A percentile compares a stretch with the other conserved stretches of the same genome.
phyloP scores from a whole-genome alignment of 1,139 yeast genomes.

The Pichia sp. region DNA sequence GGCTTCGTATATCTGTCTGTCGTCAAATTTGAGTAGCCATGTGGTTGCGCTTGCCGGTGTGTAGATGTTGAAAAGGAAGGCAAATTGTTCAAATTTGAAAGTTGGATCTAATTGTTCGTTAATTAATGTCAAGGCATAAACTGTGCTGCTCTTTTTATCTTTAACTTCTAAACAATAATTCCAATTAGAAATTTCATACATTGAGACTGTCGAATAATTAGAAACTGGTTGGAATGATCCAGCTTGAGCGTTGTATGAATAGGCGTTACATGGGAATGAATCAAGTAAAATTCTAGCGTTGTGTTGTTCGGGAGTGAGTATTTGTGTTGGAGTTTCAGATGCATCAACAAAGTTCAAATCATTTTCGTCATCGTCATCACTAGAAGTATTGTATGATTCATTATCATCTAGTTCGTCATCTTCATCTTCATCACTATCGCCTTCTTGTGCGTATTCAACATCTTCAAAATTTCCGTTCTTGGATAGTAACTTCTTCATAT shows the following conservation, averaged over 20 bases:
- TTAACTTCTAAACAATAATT: slow-evolving; percentile 50
- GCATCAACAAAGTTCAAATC: slow-evolving; percentile 31
- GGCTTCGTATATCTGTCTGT: slow-evolving; percentile 38
- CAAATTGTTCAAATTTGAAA: slow-evolving; percentile 53
- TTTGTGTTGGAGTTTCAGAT: slow-evolving; percentile 24
- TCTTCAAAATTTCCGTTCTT: slow-evolving; percentile 7
- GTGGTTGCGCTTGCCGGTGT: slow-evolving; percentile 47
- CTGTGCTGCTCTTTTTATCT: slow-evolving; percentile 24
- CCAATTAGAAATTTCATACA: slow-evolving; percentile 52
- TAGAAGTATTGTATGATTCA: slow-evolving; percentile 15
- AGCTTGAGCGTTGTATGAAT: slow-evolving; percentile 51
- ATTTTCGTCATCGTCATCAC: slow-evolving; percentile 25
- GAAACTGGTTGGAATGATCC: slow-evolving; percentile 51
- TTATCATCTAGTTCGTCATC: slow-evolving; percentile 13
- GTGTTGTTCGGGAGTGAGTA: slow-evolving; percentile 1
- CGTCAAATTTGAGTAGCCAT: slow-evolving; percentile 58
- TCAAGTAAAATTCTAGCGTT: slow-evolving; percentile 11
- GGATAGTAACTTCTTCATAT: slow-evolving; percentile 9
- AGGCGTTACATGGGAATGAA: slow-evolving; percentile 18
- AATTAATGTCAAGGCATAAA: slow-evolving; percentile 42
- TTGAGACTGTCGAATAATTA: slow-evolving; percentile 33
- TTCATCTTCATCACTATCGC: slow-evolving; percentile 17
- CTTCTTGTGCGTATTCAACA: slow-evolving; percentile 17
- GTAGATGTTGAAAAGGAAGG: slow-evolving; percentile 67
- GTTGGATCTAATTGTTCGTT: slow-evolving; percentile 59